Conservation (phyloP, 805 yeast genomes). For the Vanderwaltozyma tropicalis region DNA sequence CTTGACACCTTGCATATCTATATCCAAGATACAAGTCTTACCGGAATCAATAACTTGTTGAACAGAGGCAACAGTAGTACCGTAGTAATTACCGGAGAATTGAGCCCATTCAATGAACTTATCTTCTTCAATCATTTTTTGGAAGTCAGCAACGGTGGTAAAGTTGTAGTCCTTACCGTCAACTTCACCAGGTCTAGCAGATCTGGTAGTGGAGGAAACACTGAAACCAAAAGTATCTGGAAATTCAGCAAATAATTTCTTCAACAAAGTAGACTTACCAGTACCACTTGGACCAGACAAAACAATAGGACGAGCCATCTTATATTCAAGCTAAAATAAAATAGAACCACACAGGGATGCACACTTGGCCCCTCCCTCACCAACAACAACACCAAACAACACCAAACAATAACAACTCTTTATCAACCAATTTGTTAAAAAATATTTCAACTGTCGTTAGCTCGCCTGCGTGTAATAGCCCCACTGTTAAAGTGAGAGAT, state of each 20-base stretch:
- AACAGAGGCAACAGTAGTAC: slow-evolving; percentile 83
- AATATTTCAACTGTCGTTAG: no score
- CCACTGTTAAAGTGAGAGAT: no score
- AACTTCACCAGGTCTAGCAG: slow-evolving; percentile 84
- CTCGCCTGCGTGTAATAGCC: no score
- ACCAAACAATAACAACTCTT: no score
- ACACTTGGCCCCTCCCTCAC: no score
- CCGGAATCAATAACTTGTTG: slow-evolving; percentile 46
- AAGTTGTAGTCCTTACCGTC: slow-evolving; percentile 88
- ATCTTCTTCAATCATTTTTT: slow-evolving; percentile 57
- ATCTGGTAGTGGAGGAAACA: slow-evolving; percentile 78
- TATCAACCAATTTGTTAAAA: no score
- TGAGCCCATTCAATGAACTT: slow-evolving; percentile 96
- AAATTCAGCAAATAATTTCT: slow-evolving; percentile 79
- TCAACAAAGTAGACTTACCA: slow-evolving; percentile 90
- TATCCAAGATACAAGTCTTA: slow-evolving; percentile 82
- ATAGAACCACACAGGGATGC: no score
- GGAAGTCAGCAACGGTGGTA: slow-evolving; percentile 68
- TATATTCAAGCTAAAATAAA: background rate
- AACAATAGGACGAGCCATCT: slow-evolving; percentile 52
- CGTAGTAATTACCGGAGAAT: slow-evolving; percentile 95
- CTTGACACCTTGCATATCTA: slow-evolving; percentile 98
- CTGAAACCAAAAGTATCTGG: slow-evolving; percentile 91
- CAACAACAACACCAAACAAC: no score
- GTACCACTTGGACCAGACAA: slow-evolving; percentile 95